Evolutionary conservation across 352 stramenopile species (phyloP).

Genomic region (Blastocystis sp.): DNA sequence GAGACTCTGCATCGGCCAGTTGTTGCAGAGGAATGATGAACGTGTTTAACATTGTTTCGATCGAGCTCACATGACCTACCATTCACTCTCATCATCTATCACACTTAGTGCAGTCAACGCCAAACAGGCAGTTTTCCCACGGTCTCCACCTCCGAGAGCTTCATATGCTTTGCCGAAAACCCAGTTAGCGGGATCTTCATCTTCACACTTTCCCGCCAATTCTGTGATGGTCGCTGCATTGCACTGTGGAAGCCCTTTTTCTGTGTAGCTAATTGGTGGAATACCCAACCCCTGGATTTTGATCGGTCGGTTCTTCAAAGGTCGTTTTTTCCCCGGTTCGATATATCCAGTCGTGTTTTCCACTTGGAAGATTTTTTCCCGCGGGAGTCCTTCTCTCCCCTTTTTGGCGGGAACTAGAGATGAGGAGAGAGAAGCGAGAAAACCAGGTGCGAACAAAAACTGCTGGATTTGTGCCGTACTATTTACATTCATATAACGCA

Average conservation of each 20-base stretch:
- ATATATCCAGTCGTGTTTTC: slow-evolving; percentile 66
- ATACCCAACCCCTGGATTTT: slow-evolving; percentile 79
- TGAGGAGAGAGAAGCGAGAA: neutral
- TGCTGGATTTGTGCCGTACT: slow-evolving; percentile 85
- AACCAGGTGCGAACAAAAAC: slow-evolving; percentile 84
- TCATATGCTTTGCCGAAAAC: slow-evolving; percentile 77
- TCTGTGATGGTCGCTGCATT: slow-evolving; percentile 85
- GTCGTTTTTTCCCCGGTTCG: slow-evolving; percentile 63
- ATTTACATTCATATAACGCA: slow-evolving; percentile 87
- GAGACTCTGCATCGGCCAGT: slow-evolving; percentile 80
- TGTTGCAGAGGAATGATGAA: slow-evolving; percentile 83
- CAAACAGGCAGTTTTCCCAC: slow-evolving; percentile 84
- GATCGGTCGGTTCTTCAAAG: slow-evolving; percentile 64
- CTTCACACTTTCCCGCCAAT: slow-evolving; percentile 82
- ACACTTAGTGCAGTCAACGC: slow-evolving; percentile 25
- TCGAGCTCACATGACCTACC: slow-evolving; percentile 83
- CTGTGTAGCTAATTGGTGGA: slow-evolving; percentile 73
- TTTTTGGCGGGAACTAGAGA: slow-evolving; percentile 50
- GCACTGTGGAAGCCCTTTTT: slow-evolving; percentile 79
- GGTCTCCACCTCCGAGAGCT: slow-evolving; percentile 63
- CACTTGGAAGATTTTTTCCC: slow-evolving; percentile 73
- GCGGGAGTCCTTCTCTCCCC: slow-evolving; percentile 69
- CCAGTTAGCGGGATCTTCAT: slow-evolving; percentile 66
- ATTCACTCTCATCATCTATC: neutral
- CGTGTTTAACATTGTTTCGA: slow-evolving; percentile 98